These are phyloP conservation scores for Dryas drummondii DNA, from an alignment of 306 rosid species.

Conservation along the genomic window DNA sequence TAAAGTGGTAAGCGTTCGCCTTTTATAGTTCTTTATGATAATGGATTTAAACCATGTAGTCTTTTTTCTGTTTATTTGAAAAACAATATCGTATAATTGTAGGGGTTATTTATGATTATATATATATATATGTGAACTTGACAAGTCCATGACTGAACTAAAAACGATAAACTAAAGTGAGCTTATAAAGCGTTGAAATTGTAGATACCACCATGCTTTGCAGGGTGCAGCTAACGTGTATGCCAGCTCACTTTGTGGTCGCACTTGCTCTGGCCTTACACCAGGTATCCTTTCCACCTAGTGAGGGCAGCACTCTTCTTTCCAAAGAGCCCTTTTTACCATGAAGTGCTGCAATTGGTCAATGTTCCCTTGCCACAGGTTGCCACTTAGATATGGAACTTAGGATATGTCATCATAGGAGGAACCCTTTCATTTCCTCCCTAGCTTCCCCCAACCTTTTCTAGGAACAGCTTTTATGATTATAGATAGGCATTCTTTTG, in stretches of 20 bases:
- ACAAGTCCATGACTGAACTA: constrained; percentile 20
- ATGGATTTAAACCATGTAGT: constrained; percentile 5
- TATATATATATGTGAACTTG: constrained; percentile 9
- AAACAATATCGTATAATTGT: constrained; percentile 9
- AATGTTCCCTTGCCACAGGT: constrained; percentile 6
- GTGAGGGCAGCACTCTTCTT: constrained; percentile 29
- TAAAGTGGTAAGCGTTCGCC: constrained; percentile 61
- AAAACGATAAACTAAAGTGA: constrained; percentile 8
- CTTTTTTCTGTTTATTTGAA: constrained; percentile 15
- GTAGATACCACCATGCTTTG: constrained; percentile 29
- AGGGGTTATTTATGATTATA: not conserved
- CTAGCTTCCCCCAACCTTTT: not conserved
- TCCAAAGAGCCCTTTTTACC: constrained; percentile 26
- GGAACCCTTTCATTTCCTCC: not conserved
- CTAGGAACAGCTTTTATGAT: not conserved
- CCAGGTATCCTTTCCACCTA: constrained; percentile 31
- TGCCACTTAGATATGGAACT: constrained; percentile 16
- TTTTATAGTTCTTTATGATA: not conserved
- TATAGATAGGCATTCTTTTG: not conserved
- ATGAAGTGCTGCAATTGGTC: not conserved
- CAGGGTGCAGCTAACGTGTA: constrained; percentile 38
- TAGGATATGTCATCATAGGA: not conserved
- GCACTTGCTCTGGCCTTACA: constrained; percentile 33
- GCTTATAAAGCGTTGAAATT: constrained; percentile 24
- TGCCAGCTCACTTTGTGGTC: constrained; percentile 37